phyloP scores from a whole-genome alignment of 805 yeast species.

The Pichia kluyveri region DNA sequence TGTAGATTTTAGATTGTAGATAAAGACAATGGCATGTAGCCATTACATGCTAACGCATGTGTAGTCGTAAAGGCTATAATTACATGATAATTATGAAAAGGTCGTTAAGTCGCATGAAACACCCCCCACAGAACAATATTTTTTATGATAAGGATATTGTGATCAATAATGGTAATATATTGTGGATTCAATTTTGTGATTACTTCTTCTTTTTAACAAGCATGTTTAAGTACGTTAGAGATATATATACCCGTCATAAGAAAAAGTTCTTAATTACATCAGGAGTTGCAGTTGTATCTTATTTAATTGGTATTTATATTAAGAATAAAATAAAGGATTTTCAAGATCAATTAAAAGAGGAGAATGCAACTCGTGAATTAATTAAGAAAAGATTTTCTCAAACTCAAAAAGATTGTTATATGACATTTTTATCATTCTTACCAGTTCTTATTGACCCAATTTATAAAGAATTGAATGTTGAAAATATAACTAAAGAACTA shows the following conservation, averaged over 20 bases:
- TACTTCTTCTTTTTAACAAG: neutral
- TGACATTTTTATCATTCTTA: constrained; percentile 72
- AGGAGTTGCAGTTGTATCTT: constrained; percentile 36
- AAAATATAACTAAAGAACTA: constrained; percentile 59
- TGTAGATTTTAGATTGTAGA: no score
- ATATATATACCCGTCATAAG: constrained; percentile 35
- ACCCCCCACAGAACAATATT: no score
- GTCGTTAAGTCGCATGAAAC: no score
- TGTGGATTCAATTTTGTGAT: no score
- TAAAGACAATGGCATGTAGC: no score
- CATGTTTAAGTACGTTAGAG: constrained; percentile 27
- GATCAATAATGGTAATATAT: no score
- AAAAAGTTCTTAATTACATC: constrained; percentile 34
- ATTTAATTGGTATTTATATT: constrained; percentile 34
- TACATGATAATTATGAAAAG: no score
- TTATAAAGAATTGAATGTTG: constrained; percentile 56
- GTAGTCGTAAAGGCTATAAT: no score
- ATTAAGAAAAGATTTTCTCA: constrained; percentile 79
- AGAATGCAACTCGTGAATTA: constrained; percentile 53
- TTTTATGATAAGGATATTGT: no score
- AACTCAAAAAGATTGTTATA: constrained; percentile 83
- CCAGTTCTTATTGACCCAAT: constrained; percentile 69
- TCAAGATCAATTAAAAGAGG: constrained; percentile 44
- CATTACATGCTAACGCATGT: no score
- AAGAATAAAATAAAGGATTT: constrained; percentile 37